These are phyloP conservation scores for Clarireedia hainanense DNA, from an alignment of 2,329 filamentous ascomycete species.

Conservation along the genomic window DNA sequence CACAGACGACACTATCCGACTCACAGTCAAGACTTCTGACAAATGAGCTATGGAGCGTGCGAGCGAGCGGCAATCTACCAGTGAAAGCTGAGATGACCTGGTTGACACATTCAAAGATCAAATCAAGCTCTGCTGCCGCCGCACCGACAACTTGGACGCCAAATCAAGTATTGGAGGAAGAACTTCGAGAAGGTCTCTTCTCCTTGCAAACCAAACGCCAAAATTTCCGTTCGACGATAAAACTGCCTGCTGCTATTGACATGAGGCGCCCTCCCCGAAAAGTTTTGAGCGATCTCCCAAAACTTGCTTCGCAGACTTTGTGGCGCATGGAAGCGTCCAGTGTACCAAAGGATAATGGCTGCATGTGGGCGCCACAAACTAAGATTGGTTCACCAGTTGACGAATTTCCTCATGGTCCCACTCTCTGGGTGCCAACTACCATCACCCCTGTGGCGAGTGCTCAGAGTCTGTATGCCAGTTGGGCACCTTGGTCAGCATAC, in stretches of 20 bases:
- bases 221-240: constrained; percentile 16
- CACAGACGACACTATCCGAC: constrained; percentile 8
- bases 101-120: neutral
- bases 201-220: constrained; percentile 5
- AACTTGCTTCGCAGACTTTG: constrained; percentile 16
- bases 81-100: neutral
- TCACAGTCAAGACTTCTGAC: constrained; percentile 16
- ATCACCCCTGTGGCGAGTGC: neutral
- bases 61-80: neutral
- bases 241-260: constrained; percentile 16
- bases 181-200: constrained; percentile 18
- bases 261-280: constrained; percentile 15
- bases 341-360: constrained; percentile 5
- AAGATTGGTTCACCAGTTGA: neutral
- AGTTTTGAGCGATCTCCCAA: constrained; percentile 4
- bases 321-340: constrained; percentile 12
- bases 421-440: constrained; percentile 14
- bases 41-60: neutral
- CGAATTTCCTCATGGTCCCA: neutral
- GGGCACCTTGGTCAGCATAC: constrained; percentile 10
- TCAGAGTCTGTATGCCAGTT: constrained; percentile 18
- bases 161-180: neutral
- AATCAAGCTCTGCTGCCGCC: no score
- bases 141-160: constrained; percentile 13
- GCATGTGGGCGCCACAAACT: constrained; percentile 11